Conservation (phyloP, 495 filamentous ascomycete genomes). For the Xylaria longipes region DNA sequence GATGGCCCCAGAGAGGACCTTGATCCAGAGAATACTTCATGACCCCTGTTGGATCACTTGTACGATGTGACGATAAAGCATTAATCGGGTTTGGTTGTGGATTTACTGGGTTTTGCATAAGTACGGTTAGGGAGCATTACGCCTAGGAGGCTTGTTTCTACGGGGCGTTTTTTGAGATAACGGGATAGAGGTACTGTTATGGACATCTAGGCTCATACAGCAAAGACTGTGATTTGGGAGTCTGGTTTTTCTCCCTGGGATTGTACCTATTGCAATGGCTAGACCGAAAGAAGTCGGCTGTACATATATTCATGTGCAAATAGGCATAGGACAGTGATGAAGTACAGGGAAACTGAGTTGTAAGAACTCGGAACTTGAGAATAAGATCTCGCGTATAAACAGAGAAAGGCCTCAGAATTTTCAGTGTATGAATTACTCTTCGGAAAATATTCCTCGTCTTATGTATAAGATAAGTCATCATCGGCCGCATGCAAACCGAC, state of each 20-base stretch:
- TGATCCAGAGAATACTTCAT: not conserved
- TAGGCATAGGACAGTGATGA: not conserved
- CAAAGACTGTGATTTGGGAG: not conserved
- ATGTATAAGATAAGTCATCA: constrained; percentile 42
- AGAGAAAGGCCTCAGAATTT: constrained; percentile 44
- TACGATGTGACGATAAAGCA: constrained; percentile 19
- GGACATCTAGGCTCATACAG: not conserved
- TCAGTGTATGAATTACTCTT: constrained; percentile 41
- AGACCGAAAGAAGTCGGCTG: not conserved
- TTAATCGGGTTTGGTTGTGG: not conserved
- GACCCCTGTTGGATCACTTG: not conserved
- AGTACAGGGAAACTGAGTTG: not conserved
- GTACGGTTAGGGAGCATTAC: not conserved
- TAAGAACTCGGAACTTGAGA: not conserved
- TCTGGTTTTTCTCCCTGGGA: not conserved
- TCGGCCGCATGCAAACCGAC: constrained; percentile 29
- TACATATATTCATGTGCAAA: not conserved
- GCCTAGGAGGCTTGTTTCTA: constrained; percentile 17
- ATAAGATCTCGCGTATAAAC: constrained; percentile 1
- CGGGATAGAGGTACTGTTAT: constrained; percentile 13
- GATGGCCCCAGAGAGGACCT: not conserved
- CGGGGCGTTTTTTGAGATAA: constrained; percentile 17
- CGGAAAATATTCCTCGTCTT: constrained; percentile 37
- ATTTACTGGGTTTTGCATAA: constrained; percentile 3
- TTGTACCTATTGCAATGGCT: not conserved